phyloP scores from a whole-genome alignment of 192 early-diverging fungal genomes.

The Coemansia sp. region DNA sequence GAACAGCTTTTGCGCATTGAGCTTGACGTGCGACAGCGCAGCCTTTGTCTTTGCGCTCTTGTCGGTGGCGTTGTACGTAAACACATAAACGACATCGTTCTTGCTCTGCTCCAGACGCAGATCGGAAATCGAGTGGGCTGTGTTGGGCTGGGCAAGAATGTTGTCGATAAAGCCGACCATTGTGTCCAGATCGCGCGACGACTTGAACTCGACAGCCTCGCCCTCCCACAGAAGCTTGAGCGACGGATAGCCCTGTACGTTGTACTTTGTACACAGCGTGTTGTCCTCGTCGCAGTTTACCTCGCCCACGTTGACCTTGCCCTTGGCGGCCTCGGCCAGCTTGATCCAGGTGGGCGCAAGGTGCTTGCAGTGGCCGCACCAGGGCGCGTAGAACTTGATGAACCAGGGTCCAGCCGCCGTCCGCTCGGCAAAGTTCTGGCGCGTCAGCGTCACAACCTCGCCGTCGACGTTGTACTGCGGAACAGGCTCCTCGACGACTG shows the following conservation, averaged over 20 bases:
- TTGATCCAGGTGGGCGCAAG: slow-evolving; percentile 80
- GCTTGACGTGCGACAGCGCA: slow-evolving; percentile 31
- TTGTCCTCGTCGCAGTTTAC: slow-evolving; percentile 80
- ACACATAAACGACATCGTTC: slow-evolving; percentile 61
- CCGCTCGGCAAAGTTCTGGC: slow-evolving; percentile 55
- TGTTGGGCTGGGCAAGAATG: slow-evolving; percentile 43
- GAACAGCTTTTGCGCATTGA: slow-evolving; percentile 49
- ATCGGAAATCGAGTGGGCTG: slow-evolving; percentile 42
- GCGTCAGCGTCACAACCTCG: slow-evolving; percentile 59
- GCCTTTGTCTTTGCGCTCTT: slow-evolving; percentile 36
- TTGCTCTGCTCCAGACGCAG: slow-evolving; percentile 38
- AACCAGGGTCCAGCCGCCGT: slow-evolving; percentile 76
- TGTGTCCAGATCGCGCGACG: slow-evolving; percentile 55
- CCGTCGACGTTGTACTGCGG: slow-evolving; percentile 57
- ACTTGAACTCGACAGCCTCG: slow-evolving; percentile 44
- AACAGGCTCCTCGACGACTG: neutral
- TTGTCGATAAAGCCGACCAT: slow-evolving; percentile 61
- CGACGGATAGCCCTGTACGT: slow-evolving; percentile 85
- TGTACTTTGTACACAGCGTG: slow-evolving; percentile 63
- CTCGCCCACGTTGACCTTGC: slow-evolving; percentile 78
- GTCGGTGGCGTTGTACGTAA: slow-evolving; percentile 53
- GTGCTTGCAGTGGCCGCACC: slow-evolving; percentile 86
- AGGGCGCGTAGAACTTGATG: slow-evolving; percentile 86
- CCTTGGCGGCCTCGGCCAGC: slow-evolving; percentile 63
- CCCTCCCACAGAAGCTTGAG: slow-evolving; percentile 67